Percentiles rank a stretch among this genome's conserved stretches.
Conservation (phyloP, 2,329 filamentous ascomycete species). For the Uncinocarpus reesii region DNA sequence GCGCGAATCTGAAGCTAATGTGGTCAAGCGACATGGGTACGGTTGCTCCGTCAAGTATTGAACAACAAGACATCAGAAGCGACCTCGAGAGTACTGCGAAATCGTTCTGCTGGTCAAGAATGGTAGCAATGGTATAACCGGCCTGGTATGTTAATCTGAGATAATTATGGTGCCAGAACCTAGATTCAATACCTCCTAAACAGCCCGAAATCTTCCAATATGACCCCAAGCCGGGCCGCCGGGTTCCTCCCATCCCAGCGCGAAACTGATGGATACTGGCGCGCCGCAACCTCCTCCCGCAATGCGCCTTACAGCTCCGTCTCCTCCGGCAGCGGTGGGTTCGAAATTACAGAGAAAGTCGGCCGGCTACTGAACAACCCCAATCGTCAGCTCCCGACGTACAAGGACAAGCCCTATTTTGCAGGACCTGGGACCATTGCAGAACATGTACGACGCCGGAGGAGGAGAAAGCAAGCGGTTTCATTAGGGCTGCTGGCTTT, state of each 20-base stretch:
- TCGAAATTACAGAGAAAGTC: conserved; percentile 52
- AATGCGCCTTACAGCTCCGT: conserved; percentile 19
- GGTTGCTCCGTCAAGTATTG: too few species aligned
- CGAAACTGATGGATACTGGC: conserved; percentile 55
- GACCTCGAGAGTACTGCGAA: too few species aligned
- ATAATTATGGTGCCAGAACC: too few species aligned
- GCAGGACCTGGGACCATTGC: conserved; percentile 28
- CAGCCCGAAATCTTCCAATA: too few species aligned
- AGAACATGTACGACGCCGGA: neutral
- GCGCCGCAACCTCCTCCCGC: conserved; percentile 31
- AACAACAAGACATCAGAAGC: too few species aligned
- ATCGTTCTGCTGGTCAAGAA: too few species aligned
- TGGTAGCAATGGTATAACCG: too few species aligned
- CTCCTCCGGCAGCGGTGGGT: conserved; percentile 28
- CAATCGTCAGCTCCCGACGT: conserved; percentile 69
- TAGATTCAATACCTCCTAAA: too few species aligned
- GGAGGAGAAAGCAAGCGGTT: conserved; percentile 56
- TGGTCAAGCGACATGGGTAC: too few species aligned
- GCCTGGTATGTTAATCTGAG: too few species aligned
- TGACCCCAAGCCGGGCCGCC: conserved; percentile 60
- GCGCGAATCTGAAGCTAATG: too few species aligned
- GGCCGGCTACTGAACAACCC: conserved; percentile 55
- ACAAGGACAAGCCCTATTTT: conserved; percentile 93
- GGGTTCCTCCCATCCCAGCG: conserved; percentile 57
- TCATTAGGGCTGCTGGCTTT: conserved; percentile 47